Evolutionary conservation across 805 yeast species (phyloP).

Genomic region (Deakozyma indianensis): DNA sequence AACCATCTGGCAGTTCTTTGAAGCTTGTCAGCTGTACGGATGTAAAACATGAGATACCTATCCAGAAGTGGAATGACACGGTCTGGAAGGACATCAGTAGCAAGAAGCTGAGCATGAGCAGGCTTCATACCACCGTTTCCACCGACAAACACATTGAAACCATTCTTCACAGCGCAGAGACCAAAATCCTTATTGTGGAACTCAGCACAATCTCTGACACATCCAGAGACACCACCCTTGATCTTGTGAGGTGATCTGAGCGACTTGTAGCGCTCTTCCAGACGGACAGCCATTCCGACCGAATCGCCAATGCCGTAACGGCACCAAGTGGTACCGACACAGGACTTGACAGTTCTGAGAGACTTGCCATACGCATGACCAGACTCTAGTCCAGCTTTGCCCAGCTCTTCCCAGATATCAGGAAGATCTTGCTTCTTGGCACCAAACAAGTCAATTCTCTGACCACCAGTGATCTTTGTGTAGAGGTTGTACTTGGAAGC

Average conservation of each 20-base stretch:
- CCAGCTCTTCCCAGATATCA: constrained; percentile 21
- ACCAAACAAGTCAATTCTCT: constrained; percentile 24
- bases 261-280: constrained; percentile 26
- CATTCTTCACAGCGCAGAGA: constrained; percentile 24
- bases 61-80: constrained; percentile 24
- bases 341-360: constrained; percentile 24
- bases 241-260: constrained; percentile 25
- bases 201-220: constrained; percentile 27
- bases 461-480: constrained; percentile 26
- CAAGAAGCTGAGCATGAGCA: constrained; percentile 24
- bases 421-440: constrained; percentile 22
- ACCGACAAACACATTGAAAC: constrained; percentile 25
- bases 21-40: constrained; percentile 24
- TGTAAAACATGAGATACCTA: constrained; percentile 25
- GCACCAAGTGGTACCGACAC: constrained; percentile 28
- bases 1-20: constrained; percentile 28
- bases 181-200: constrained; percentile 27
- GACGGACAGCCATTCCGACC: constrained; percentile 25
- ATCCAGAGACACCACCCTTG: constrained; percentile 27
- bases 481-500: constrained; percentile 22
- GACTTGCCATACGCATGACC: constrained; percentile 28
- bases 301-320: constrained; percentile 27
- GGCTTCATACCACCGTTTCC: constrained; percentile 30
- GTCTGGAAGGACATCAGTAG: constrained; percentile 23
- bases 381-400: constrained; percentile 22